Base-by-base conservation (phyloP, 495 filamentous ascomycete genomes). In the Penicillium cinerascens region DNA sequence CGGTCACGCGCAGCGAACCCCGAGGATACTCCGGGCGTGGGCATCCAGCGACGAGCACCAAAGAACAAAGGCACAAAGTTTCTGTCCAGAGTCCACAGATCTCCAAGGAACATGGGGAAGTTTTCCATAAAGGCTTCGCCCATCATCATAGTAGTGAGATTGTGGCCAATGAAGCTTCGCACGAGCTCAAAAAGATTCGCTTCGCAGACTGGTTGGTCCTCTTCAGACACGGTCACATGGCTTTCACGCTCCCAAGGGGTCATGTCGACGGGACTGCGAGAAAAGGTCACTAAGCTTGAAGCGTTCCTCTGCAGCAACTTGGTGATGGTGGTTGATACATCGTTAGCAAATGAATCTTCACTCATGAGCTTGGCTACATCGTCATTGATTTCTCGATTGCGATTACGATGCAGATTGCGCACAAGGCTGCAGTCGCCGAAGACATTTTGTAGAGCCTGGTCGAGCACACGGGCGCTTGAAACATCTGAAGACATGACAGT, bases 201-300 rank as follows among this genome's bases (percentile, higher is more conserved):
- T 52, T 84, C 78, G 22, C 78, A 79, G 20, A 70, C 59, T 17
- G 51, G 56, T 36, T 62, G 63, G 48, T 67, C 65, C 29, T 45
- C 61, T 20, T 72, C 61, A 0, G 69, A 63, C 6, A 73, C 54
- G 13, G 61, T 59, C 2, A 77, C 69, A 4, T 68, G 56, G 18
- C 70, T 73, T 18, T 55, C 61, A 6, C 81, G 78, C 61, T 88
- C 85, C 84, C 85, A 87, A 0, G 64, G 67, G 48, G 70, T 70
- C 54, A 85, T 79, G 54, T 88, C 84, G 22, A 87, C 79, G 5
- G 76, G 59, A 41, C 81, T 82, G n/a, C 70, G 66, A 33, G 67
- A 74, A 54, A 84, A 85, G 6, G 78, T 80, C 22, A 87, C 79
- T 26, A 88, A 53, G 46, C 80, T 76, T 0, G 54, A 74, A 55